These are phyloP conservation scores for Knoxia roxburghii DNA, from an alignment of 257 asterid species.

Conservation along the genomic window DNA sequence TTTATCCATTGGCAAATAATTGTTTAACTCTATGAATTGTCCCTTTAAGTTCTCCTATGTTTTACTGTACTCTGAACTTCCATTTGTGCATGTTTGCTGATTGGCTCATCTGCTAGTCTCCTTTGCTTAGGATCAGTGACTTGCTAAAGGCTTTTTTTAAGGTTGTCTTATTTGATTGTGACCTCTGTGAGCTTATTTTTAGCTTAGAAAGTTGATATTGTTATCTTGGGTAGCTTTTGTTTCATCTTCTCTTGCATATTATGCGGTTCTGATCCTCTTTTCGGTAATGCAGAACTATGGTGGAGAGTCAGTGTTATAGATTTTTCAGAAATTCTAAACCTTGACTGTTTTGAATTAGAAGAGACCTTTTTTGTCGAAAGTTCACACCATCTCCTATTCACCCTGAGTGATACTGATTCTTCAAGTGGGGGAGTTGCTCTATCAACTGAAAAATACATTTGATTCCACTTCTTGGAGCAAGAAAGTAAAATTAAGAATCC, in stretches of 20 bases:
- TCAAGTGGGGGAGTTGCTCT: neutral
- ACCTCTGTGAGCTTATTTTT: neutral
- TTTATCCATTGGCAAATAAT: neutral
- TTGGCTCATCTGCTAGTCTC: neutral
- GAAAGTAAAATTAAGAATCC: neutral
- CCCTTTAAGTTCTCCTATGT: neutral
- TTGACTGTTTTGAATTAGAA: neutral
- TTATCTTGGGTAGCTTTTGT: neutral
- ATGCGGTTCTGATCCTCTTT: neutral
- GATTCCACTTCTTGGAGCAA: no score
- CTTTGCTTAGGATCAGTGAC: neutral
- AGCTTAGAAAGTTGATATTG: neutral
- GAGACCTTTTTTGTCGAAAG: neutral
- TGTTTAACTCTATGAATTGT: neutral
- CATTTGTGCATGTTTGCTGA: neutral
- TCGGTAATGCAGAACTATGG: neutral
- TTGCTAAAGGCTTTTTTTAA: neutral
- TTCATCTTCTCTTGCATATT: conserved; percentile 1
- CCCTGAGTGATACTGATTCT: neutral
- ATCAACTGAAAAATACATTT: neutral
- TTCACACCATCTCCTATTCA: neutral
- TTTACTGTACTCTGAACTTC: neutral
- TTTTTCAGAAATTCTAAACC: no score
- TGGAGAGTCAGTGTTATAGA: no score
- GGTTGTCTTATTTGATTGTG: neutral